Base-by-base conservation (phyloP, 163 green algal species). In the Scenedesmus sp. region DNA sequence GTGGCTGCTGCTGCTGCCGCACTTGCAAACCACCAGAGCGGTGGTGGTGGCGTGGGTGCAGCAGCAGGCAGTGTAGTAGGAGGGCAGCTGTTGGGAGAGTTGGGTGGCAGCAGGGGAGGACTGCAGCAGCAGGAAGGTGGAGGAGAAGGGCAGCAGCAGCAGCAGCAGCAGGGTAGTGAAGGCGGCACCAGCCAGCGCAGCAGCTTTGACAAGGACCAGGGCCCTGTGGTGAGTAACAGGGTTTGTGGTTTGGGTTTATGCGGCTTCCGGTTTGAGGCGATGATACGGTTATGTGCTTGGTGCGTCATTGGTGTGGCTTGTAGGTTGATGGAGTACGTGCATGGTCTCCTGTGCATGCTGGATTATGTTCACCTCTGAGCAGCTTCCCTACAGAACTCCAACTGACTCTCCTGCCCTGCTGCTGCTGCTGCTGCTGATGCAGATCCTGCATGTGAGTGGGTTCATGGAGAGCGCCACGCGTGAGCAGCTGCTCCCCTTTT, bases 391-490 rank as follows among this genome's bases (percentile, higher is more conserved):
- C 34, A 46, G 0, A 46, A 26, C 26, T 46, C 34, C 34, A 46
- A 46, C 34, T 46, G 66, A 6, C 3, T 57, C n/a, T 15, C 10
- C 54, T 79, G 70, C 2, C 52, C 23, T 79, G 70, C 13, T 34
- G 20, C 23, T 79, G 34, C 18, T 90, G 1, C 23, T 23, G 26
- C 26, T 10, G 3, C 1, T 55, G 2, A 13, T 55, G 16, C 79
- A 92, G 83, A 90, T 93, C 34, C 90, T 93, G 70, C 90, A 93
- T 66, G 90, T 93, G 56, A 88, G 73, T 52, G 90, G 90, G 2
- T 76, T 93, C 8, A 87, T 90, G 76, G 90, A 93, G 90, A 84
- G 90, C n/a, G 84, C 88, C 56, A 76, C 74, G 8, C 90, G 90
- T 55, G 90, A 93, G 90, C 84, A 93, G 74, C 73, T 93, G 90